phyloP scores from a whole-genome alignment of 2,329 filamentous ascomycete species.

The Diaporthe sp. region DNA sequence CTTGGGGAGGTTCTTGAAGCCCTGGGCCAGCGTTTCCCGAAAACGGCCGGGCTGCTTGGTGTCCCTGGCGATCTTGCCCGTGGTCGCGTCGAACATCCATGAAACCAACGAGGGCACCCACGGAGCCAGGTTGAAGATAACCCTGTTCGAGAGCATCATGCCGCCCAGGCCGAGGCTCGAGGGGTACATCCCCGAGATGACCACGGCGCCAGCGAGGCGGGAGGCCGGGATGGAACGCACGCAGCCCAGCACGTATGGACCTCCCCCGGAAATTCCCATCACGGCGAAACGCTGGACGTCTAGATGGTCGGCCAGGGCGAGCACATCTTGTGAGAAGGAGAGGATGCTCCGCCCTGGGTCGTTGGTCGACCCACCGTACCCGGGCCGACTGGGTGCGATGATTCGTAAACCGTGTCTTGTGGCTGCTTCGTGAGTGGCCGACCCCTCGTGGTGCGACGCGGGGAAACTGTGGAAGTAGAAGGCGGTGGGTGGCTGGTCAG shows the following conservation, averaged over 20 bases:
- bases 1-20: conserved; percentile 8
- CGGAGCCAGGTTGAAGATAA: conserved; percentile 34
- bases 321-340: conserved; percentile 41
- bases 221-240: conserved; percentile 34
- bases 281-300: conserved; percentile 38
- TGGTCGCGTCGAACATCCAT: conserved; percentile 27
- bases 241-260: conserved; percentile 42
- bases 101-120: conserved; percentile 36
- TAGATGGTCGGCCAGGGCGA: conserved; percentile 40
- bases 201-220: conserved; percentile 35
- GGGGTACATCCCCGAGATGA: conserved; percentile 38
- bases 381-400: conserved; percentile 45
- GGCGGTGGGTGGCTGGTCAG: conserved; percentile 34
- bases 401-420: conserved; percentile 38
- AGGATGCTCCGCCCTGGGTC: conserved; percentile 39
- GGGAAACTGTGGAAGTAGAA: conserved; percentile 47
- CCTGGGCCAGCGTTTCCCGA: conserved; percentile 3
- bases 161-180: conserved; percentile 36
- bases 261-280: conserved; percentile 43
- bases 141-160: conserved; percentile 36
- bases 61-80: conserved; percentile 30
- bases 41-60: conserved; percentile 22
- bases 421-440: conserved; percentile 32
- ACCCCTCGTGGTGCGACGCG: conserved; percentile 42
- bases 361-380: conserved; percentile 46